phyloP scores from a whole-genome alignment of 192 early-diverging fungal genomes.

The Cetraspora pellucida region DNA sequence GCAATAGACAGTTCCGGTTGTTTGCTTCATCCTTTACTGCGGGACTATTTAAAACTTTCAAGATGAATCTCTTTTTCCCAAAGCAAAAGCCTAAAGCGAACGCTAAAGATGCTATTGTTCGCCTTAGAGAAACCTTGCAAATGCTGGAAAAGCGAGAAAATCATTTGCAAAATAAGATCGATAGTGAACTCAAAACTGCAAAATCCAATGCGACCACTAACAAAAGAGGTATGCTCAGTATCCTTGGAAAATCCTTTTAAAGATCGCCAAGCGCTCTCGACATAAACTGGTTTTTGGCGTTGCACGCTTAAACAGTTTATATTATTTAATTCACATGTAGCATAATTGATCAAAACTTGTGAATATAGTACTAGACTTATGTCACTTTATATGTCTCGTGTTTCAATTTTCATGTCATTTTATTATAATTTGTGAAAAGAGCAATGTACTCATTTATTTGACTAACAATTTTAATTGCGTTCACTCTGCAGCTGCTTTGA shows the following conservation, averaged over 20 bases:
- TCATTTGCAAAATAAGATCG: slow-evolving; percentile 84
- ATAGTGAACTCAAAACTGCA: slow-evolving; percentile 83
- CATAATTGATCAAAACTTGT: too few relatives aligned
- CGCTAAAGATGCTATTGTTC: slow-evolving; percentile 94
- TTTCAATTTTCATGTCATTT: background rate
- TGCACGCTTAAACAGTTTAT: too few relatives aligned
- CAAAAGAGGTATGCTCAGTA: slow-evolving; percentile 70
- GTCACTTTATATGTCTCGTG: background rate
- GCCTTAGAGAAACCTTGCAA: slow-evolving; percentile 83
- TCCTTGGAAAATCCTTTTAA: background rate
- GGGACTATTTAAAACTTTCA: background rate
- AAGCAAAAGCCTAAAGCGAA: slow-evolving; percentile 63
- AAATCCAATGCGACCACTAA: slow-evolving; percentile 92
- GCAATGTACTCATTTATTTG: background rate
- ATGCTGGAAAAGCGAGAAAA: slow-evolving; percentile 96
- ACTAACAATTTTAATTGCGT: background rate
- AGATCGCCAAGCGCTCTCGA: background rate
- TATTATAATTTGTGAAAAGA: background rate
- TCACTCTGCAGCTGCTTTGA: slow-evolving; percentile 69
- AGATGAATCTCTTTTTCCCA: slow-evolving; percentile 78
- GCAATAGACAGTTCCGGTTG: too few relatives aligned
- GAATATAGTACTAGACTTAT: too few relatives aligned
- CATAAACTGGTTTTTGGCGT: too few relatives aligned
- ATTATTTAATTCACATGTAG: too few relatives aligned
- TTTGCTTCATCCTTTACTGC: too few relatives aligned